Base-by-base conservation (phyloP, 352 stramenopile species). In the Phytophthora melonis region DNA sequence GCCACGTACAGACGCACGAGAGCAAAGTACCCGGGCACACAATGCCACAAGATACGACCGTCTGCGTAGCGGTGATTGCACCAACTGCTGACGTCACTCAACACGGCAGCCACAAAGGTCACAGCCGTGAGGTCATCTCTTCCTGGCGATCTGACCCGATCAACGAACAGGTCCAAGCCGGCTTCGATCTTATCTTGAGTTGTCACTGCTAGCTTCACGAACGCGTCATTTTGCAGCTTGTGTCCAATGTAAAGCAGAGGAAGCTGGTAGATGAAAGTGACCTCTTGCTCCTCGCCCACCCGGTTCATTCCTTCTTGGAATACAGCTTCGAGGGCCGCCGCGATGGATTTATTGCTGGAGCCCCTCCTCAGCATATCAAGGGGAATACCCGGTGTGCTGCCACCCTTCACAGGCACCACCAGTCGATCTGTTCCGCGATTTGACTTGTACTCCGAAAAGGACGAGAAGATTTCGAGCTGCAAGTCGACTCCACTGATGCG, bases 11-110 rank as follows among this genome's bases (percentile, higher is more conserved):
- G 67, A 10, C 85, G 88, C 16, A 93, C 71, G 21, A 94, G 66
- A 43, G 73, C 70, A 72, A 93, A 93, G 68, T 96, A 96, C 0
- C 89, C 89, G 11, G 89, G 89, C 19, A 96, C 64, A 11, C 85
- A 93, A 66, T 94, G 88, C 89, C 89, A 96, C 30, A 90, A 32
- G 49, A 93, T 84, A 0, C 75, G 58, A 1, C 74, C 70, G 63
- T 81, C 74, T 1, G 75, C 66, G 11, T 81, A 80, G 7, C 74
- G 70, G 60, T 87, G 78, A 14, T 74, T 79, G 49, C 79, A 92
- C 88, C 86, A 95, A 47, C 71, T 80, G 19, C 76, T 84, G 18
- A 87, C 79, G 72, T 95, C 83, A 49, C 77, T 88, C 19, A 93
- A 50, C 36, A 92, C 80, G 9, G 89, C 88, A n/a, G 81, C 77